These are phyloP conservation scores for Tylopilus felleus DNA, from an alignment of 768 basidiomycete species.

Conservation along the genomic window DNA sequence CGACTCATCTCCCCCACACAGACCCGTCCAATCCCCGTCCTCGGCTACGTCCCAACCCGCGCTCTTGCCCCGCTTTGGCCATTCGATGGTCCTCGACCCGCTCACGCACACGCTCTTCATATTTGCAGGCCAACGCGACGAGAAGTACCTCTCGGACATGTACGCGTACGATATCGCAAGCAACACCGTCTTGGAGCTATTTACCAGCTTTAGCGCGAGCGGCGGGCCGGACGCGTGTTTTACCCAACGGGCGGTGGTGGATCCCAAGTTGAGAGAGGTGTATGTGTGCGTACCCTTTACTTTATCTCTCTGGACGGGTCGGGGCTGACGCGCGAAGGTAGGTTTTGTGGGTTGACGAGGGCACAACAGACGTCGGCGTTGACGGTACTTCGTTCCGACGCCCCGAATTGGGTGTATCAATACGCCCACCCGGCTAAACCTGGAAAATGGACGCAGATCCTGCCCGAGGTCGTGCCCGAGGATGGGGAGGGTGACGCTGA, in stretches of 20 bases:
- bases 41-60: slow-evolving; percentile 32
- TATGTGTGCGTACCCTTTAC: slow-evolving; percentile 54
- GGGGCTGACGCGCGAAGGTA: slow-evolving; percentile 19
- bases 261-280: slow-evolving; percentile 58
- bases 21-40: slow-evolving; percentile 19
- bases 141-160: slow-evolving; percentile 72
- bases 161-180: slow-evolving; percentile 63
- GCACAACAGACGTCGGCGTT: slow-evolving; percentile 36
- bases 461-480: slow-evolving; percentile 33
- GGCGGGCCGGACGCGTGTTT: slow-evolving; percentile 74
- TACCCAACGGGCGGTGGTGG: slow-evolving; percentile 71
- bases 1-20: neutral
- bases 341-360: slow-evolving; percentile 61
- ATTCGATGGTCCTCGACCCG: slow-evolving; percentile 79
- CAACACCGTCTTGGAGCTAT: slow-evolving; percentile 57
- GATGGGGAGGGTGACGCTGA: neutral
- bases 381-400: slow-evolving; percentile 40
- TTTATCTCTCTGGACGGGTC: neutral
- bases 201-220: slow-evolving; percentile 53
- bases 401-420: slow-evolving; percentile 66
- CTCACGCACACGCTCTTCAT: slow-evolving; percentile 58
- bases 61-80: slow-evolving; percentile 65
- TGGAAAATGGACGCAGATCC: slow-evolving; percentile 63
- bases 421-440: slow-evolving; percentile 50
- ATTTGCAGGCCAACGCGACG: slow-evolving; percentile 69